Evolutionary conservation across 2,329 filamentous ascomycete species (phyloP), one percentile per base, ranked within the genome.

Genomic region (Aspergillus niger): DNA sequence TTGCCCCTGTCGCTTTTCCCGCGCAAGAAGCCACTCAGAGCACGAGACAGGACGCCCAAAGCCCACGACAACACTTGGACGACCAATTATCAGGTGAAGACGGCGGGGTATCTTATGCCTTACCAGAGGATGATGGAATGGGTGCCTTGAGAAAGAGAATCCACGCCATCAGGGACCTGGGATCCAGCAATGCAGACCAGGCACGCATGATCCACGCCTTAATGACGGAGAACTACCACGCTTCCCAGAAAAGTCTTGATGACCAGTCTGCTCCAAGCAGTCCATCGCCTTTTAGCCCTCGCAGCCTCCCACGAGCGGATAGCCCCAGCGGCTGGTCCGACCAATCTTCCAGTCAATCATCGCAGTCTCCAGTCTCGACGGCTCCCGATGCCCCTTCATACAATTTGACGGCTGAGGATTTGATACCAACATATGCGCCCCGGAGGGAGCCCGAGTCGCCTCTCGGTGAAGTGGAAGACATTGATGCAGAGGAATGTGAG

Each of bases 61-160:
- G 55, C 24, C 10, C 59, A 11, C 55, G 50, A 11, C 57, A 30
- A 30, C 30, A 32, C 24, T 22, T 57, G 48, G 54, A 28, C 24
- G 53, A 57, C 39, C 13, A 44, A 7, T 48, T 61, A 8, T 57
- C 58, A n/a, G 41, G 66, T 41, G 66, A 69, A 53, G 67, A 67
- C 24, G 44, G 58, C 17, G 63, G 49, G 28, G 54, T 57, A 2
- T 66, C 68, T 11, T 65, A 60, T 8, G 65, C 71, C 15, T 73
- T 92, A 43, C 90, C 91, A 1, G 91, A 89, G 71, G 89, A 94
- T 70, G 91, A 95, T 80, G 91, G 91, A 48, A 93, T 91, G 88
- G 81, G 84, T 17, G 76, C 79, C 57, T 75, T 94, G 67, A 83
- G 91, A 68, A 82, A 79, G 64, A 86, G 85, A 63, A 92, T 95